Conservation (phyloP, 2,329 filamentous ascomycete species). For the Monosporascus sp. region DNA sequence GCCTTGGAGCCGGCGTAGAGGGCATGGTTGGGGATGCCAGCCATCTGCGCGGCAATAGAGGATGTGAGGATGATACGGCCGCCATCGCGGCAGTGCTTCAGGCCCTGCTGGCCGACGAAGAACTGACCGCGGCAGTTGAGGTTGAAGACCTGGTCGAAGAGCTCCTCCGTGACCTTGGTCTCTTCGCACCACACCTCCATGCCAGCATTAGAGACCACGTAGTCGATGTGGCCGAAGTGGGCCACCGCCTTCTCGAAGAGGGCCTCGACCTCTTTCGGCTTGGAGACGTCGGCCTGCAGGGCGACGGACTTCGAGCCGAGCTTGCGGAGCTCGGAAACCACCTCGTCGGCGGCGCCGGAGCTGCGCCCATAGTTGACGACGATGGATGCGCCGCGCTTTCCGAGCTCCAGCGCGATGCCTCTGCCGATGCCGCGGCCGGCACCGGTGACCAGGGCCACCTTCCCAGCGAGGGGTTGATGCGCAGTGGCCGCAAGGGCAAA, state of each 20-base stretch:
- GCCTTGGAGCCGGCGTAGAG: conserved; percentile 70
- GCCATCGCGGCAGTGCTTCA: conserved; percentile 64
- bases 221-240: conserved; percentile 66
- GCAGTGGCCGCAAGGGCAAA: conserved; percentile 6
- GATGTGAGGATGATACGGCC: conserved; percentile 71
- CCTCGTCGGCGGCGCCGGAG: conserved; percentile 47
- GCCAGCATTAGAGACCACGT: conserved; percentile 68
- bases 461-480: conserved; percentile 39
- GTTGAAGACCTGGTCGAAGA: conserved; percentile 68
- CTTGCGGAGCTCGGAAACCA: conserved; percentile 50
- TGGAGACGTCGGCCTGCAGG: conserved; percentile 61
- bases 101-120: conserved; percentile 72
- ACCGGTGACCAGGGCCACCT: conserved; percentile 59
- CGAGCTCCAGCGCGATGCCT: conserved; percentile 64
- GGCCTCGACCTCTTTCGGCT: conserved; percentile 51
- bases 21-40: conserved; percentile 64
- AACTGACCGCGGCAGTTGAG: conserved; percentile 69
- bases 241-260: conserved; percentile 62
- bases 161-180: conserved; percentile 64
- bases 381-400: conserved; percentile 58
- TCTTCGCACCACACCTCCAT: conserved; percentile 68
- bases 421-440: conserved; percentile 62
- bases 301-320: conserved; percentile 54
- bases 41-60: conserved; percentile 61
- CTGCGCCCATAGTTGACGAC: conserved; percentile 64